Evolutionary conservation across 495 filamentous ascomycete species (phyloP).

Genomic region (Stereocaulon alpinum): DNA sequence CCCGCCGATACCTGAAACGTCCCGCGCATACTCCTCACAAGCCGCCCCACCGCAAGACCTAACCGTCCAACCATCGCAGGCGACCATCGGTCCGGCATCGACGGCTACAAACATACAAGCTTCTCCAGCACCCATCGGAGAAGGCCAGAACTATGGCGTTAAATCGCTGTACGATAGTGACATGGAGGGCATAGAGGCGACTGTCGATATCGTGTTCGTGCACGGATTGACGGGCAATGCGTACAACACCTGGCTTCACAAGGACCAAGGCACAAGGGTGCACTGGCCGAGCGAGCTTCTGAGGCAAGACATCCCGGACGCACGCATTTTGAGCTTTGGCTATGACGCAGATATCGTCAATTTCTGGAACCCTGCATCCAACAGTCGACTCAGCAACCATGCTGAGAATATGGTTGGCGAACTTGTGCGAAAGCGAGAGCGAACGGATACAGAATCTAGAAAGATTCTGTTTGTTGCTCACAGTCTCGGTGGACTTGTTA

Average conservation of each 20-base stretch:
- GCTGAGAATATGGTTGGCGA: slow-evolving; percentile 23
- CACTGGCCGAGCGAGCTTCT: slow-evolving; percentile 41
- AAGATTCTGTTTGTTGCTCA: slow-evolving; percentile 27
- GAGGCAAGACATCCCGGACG: slow-evolving; percentile 30
- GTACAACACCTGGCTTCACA: slow-evolving; percentile 13
- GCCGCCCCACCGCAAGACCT: neutral
- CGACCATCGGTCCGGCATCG: neutral
- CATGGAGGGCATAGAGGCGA: neutral
- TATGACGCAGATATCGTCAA: slow-evolving; percentile 30
- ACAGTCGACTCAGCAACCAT: slow-evolving; percentile 24
- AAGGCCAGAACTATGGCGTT: slow-evolving; percentile 8
- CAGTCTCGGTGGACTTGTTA: slow-evolving; percentile 29
- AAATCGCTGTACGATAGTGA: slow-evolving; percentile 1
- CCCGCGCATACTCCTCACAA: neutral
- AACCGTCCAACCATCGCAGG: neutral
- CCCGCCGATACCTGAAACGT: neutral
- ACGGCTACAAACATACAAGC: slow-evolving; percentile 1
- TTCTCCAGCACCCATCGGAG: neutral
- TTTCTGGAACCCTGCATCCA: slow-evolving; percentile 13
- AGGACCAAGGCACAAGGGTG: slow-evolving; percentile 19
- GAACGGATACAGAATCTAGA: slow-evolving; percentile 1
- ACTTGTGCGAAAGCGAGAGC: slow-evolving; percentile 9
- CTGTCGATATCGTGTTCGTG: slow-evolving; percentile 16
- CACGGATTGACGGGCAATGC: slow-evolving; percentile 12
- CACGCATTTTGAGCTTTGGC: slow-evolving; percentile 37